phyloP scores from a whole-genome alignment of 2,329 filamentous ascomycete genomes.

The Hypoxylon sp. region DNA sequence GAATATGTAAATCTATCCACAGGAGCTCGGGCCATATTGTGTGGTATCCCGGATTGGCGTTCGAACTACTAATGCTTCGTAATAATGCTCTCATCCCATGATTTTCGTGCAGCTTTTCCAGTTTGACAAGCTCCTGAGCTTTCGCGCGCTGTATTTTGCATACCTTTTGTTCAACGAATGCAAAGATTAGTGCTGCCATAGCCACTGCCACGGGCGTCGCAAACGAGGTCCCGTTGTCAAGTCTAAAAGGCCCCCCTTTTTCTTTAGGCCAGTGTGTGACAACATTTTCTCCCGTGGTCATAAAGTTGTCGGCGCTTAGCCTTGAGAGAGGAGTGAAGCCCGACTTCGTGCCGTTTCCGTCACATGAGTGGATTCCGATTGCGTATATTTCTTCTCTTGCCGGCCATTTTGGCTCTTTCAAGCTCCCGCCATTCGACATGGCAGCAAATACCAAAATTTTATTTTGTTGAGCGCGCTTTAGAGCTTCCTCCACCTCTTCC shows the following conservation, averaged over 20 bases:
- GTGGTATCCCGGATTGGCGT: conserved; percentile 3
- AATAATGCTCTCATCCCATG: conserved; percentile 9
- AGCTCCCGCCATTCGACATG: conserved; percentile 19
- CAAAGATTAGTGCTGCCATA: conserved; percentile 9
- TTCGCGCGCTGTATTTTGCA: conserved; percentile 4
- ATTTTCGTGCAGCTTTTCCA: conserved; percentile 9
- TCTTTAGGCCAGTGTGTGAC: conserved; percentile 15
- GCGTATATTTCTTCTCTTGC: conserved; percentile 8
- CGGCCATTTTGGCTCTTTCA: conserved; percentile 5
- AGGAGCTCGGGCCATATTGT: conserved; percentile 11
- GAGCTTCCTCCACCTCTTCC: conserved; percentile 8
- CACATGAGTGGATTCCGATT: conserved; percentile 23
- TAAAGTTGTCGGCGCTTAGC: conserved; percentile 11
- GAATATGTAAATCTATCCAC: conserved; percentile 4
- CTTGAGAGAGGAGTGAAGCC: conserved; percentile 5
- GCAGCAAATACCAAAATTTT: conserved; percentile 17
- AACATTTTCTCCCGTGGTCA: conserved; percentile 9
- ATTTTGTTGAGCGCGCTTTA: neutral
- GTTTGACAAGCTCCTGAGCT: neutral
- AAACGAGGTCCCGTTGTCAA: conserved; percentile 19
- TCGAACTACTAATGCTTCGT: conserved; percentile 1
- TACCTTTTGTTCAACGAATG: conserved; percentile 18
- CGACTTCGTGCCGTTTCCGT: conserved; percentile 11
- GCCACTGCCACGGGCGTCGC: conserved; percentile 9
- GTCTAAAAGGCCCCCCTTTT: conserved; percentile 6